Evolutionary conservation across 176 grass and related monocot genomes (phyloP), one percentile per base, ranked within the genome.

Genomic region (Phragmites australis): DNA sequence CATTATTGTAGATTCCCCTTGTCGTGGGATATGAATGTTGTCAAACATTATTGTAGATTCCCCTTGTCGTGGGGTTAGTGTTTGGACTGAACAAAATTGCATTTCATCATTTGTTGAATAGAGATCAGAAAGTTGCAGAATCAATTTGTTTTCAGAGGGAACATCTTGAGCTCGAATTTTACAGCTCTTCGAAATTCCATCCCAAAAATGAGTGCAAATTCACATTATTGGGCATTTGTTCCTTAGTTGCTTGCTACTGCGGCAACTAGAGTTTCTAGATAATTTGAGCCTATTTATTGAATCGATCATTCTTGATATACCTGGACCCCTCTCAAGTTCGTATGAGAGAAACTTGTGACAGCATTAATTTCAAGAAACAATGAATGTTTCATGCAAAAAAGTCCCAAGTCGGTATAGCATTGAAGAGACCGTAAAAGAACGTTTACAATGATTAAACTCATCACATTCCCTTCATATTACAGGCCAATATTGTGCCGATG

Each of bases 11-110:
- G 76, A 37, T 53, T 2, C 32, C 17, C 69, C 2, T 72, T 23
- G 19, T 49, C 10, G 27, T 34, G 68, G 17, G 32, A 3, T 37
- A 27, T 1, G 0, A 37, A 2, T 57, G 76, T 37, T 72, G 47
- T 80, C 65, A 73, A 65, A 86, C 50, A 55, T 18, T 55, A 8
- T 65, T 77, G 16, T 81, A 39, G 76, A 37, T 53, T 2, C 32
- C 17, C 69, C 2, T 72, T 23, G 19, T 49, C 10, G 27, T 34
- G 68, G 17, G 32, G n/a, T n/a, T n/a, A n/a, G n/a, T n/a, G n/a
- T n/a, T n/a, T n/a, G n/a, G n/a, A n/a, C n/a, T n/a, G 1, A 29
- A 29, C 26, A 47, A 6, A 15, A 29, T n/a, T 8, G 6, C 50
- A 53, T 53, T 19, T 53, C 50, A 55, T 23, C n/a, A 19, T 8